These are phyloP conservation scores for Rosa multiflora DNA, from an alignment of 306 rosid species.

Conservation along the genomic window DNA sequence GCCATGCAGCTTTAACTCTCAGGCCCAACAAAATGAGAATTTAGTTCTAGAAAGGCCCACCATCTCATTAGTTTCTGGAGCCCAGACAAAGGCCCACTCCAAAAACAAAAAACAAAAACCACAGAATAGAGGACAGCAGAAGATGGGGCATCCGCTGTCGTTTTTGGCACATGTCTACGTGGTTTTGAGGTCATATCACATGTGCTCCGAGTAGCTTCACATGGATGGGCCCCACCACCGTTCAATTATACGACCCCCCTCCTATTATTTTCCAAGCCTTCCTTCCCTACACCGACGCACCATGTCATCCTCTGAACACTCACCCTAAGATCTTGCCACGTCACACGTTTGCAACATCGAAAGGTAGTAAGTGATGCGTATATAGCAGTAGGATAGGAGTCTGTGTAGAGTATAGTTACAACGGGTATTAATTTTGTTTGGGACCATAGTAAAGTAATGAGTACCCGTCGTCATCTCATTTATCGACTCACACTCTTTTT, in stretches of 20 bases:
- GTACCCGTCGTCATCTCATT: background rate
- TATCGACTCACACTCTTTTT: background rate
- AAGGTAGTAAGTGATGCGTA: background rate
- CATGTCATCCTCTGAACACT: background rate
- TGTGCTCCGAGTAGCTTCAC: conserved; percentile 17
- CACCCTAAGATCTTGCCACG: conserved; percentile 19
- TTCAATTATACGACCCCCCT: background rate
- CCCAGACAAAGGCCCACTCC: background rate
- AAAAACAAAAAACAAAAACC: background rate
- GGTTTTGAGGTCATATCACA: background rate
- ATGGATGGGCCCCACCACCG: conserved; percentile 9
- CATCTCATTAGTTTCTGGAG: background rate
- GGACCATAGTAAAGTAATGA: background rate
- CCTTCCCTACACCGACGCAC: background rate
- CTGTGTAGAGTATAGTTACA: no score
- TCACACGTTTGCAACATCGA: background rate
- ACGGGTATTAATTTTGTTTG: background rate
- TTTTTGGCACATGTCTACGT: conserved; percentile 1
- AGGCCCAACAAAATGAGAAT: background rate
- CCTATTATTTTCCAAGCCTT: no score
- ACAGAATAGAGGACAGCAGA: background rate
- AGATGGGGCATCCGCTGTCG: conserved; percentile 10
- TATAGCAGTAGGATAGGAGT: background rate
- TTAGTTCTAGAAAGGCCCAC: background rate
- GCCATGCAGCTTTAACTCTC: background rate